Evolutionary conservation across 2,329 filamentous ascomycete genomes (phyloP), one percentile per base, ranked within the genome.

Genomic region (Xylariaceae sp.): DNA sequence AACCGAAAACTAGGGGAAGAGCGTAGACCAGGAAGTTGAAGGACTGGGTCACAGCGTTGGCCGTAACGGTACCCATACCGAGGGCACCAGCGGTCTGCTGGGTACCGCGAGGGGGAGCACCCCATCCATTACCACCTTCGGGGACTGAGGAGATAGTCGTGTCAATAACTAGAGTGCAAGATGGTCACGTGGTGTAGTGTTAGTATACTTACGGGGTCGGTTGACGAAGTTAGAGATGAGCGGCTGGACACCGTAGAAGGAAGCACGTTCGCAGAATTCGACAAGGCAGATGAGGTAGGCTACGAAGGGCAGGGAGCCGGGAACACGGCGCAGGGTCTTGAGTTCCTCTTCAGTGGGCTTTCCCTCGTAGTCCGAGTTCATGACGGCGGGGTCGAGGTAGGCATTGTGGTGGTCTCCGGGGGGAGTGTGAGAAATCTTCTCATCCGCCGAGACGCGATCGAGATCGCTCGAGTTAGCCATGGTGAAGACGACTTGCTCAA

Each of bases 171-270:
- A n/a, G 18, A 44, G n/a, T 13, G 23, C 7, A 10, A n/a, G 49
- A 50, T 2, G 3, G 7, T 42, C 8, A 50, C 5, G 8, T 35
- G 5, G 49, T 51, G 6, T 8, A 13, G 11, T 15, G 10, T 15
- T 11, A 2, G 23, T 6, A 13, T 4, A 65, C 65, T 61, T 62
- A 67, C 65, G 42, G 2, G 81, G 79, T 8, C 81, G 80, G 65
- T 87, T 82, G 67, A 88, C 80, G 65, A 81, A 88, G 69, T 88
- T 88, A 62, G 76, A 77, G 69, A 85, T 84, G 6, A 77, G 65
- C 0, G 78, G 79, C 62, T 80, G 76, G 4, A 79, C 75, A 61
- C 83, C 83, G 66, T 84, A 85, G 74, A 82, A 86, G 0, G 82
- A 85, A 2, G 82, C 83, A 57, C 84, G 75, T 67, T 87, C 84